Percentiles rank a stretch among this genome's conserved stretches.
phyloP scores from a whole-genome alignment of 805 yeast genomes.

The Cyberlindnera veronae region DNA sequence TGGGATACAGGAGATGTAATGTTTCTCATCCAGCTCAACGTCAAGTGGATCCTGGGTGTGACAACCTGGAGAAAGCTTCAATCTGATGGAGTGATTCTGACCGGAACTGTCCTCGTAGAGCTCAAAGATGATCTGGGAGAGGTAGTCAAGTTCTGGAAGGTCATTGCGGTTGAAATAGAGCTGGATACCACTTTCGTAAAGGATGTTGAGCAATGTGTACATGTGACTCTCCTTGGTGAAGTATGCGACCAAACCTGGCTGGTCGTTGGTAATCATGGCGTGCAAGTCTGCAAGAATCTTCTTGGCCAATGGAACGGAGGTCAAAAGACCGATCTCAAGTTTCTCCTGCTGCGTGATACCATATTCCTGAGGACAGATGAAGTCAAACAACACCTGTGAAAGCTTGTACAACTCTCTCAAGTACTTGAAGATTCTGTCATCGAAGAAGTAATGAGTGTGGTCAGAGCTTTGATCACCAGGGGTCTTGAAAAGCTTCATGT shows the following conservation, averaged over 20 bases:
- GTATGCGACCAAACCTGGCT: constrained; percentile 83
- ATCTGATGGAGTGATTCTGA: constrained; percentile 83
- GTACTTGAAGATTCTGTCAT: constrained; percentile 72
- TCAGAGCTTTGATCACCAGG: constrained; percentile 1
- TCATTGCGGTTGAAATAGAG: constrained; percentile 94
- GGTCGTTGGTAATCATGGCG: constrained; percentile 70
- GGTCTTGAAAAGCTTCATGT: constrained; percentile 25
- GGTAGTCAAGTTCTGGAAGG: constrained; percentile 90
- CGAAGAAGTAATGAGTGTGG: constrained; percentile 53
- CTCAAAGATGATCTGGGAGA: constrained; percentile 93
- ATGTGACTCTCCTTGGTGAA: constrained; percentile 97
- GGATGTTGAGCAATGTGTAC: constrained; percentile 84
- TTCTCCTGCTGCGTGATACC: constrained; percentile 96
- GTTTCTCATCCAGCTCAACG: constrained; percentile 93
- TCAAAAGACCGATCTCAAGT: constrained; percentile 89
- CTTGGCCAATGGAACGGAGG: constrained; percentile 89
- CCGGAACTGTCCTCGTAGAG: constrained; percentile 78
- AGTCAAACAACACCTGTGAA: constrained; percentile 92
- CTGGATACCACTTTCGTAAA: constrained; percentile 91
- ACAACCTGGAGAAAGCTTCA: constrained; percentile 96
- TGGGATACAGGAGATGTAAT: constrained; percentile 94
- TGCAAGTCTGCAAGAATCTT: constrained; percentile 81
- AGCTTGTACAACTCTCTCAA: constrained; percentile 85
- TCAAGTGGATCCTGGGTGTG: constrained; percentile 97
- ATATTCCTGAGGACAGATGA: constrained; percentile 97